Evolutionary conservation across 495 filamentous ascomycete genomes (phyloP).

Genomic region (Neurospora discreta): DNA sequence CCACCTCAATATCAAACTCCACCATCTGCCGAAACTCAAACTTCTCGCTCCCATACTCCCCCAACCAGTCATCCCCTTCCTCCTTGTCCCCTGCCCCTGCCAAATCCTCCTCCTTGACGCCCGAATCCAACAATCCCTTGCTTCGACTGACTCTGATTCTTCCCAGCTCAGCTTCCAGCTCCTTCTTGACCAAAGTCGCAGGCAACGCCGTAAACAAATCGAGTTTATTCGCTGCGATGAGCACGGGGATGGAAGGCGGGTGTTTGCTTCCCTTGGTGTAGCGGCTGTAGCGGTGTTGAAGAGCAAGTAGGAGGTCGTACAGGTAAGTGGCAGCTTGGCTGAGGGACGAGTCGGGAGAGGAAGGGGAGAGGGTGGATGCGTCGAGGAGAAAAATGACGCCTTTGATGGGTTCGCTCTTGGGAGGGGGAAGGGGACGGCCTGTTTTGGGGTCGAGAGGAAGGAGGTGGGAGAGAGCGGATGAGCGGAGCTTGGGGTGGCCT

Average conservation of each 20-base stretch:
- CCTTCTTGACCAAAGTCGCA: constrained; percentile 58
- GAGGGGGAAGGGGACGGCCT: constrained; percentile 23
- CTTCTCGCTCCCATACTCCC: constrained; percentile 59
- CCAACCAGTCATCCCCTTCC: constrained; percentile 72
- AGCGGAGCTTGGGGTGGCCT: constrained; percentile 86
- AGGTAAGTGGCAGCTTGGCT: constrained; percentile 45
- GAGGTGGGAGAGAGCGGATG: constrained; percentile 37
- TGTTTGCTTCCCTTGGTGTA: constrained; percentile 45
- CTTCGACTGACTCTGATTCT: constrained; percentile 65
- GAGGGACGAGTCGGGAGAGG: background rate
- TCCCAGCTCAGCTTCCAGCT: constrained; percentile 72
- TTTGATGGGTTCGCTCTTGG: constrained; percentile 38
- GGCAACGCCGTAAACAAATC: constrained; percentile 93
- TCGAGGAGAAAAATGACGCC: constrained; percentile 86
- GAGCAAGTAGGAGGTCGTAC: constrained; percentile 67
- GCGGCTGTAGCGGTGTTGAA: constrained; percentile 57
- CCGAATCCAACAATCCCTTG: constrained; percentile 72
- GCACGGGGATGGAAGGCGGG: constrained; percentile 54
- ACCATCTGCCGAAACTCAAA: constrained; percentile 77
- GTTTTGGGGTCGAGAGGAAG: constrained; percentile 52
- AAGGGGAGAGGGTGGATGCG: constrained; percentile 53
- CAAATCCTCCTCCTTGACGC: constrained; percentile 45
- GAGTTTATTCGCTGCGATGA: constrained; percentile 88
- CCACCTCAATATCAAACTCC: constrained; percentile 68
- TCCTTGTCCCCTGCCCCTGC: constrained; percentile 34